Evolutionary conservation across 768 basidiomycete genomes (phyloP).

Genomic region (Exidia glandulosa): DNA sequence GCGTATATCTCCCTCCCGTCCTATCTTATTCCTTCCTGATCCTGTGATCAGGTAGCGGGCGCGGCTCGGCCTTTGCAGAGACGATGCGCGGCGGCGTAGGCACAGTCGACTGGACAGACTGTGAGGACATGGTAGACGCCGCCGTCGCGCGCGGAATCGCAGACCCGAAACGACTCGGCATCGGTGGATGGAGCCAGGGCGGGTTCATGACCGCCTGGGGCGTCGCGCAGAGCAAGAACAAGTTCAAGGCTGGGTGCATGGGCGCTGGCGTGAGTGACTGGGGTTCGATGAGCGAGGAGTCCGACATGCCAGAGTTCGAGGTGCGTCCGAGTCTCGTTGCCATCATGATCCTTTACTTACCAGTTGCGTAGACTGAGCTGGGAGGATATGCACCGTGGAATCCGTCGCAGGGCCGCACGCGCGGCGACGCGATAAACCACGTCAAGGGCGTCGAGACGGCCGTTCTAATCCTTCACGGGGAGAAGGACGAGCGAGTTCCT

Average conservation of each 20-base stretch:
- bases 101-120: constrained; percentile 9
- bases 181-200: constrained; percentile 10
- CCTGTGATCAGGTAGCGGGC: constrained; percentile 4
- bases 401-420: not conserved
- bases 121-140: constrained; percentile 6
- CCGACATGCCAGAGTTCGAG: constrained; percentile 6
- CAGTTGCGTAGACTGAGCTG: not conserved
- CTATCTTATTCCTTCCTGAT: not conserved
- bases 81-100: constrained; percentile 4
- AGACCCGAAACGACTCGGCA: constrained; percentile 2
- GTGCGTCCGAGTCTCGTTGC: not conserved
- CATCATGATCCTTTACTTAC: no score
- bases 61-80: constrained; percentile 6
- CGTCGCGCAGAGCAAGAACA: constrained; percentile 7
- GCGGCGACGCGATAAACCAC: constrained; percentile 4
- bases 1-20: not conserved
- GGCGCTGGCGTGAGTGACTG: constrained; percentile 8
- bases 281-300: constrained; percentile 3
- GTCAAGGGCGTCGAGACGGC: constrained; percentile 8
- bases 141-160: constrained; percentile 6
- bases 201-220: constrained; percentile 10
- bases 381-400: constrained; percentile 5
- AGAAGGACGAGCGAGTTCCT: constrained; percentile 6
- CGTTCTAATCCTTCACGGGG: constrained; percentile 8
- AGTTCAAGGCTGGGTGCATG: constrained; percentile 6